Conservation (phyloP, 495 filamentous ascomycete genomes). For the Neurospora tetraspora region DNA sequence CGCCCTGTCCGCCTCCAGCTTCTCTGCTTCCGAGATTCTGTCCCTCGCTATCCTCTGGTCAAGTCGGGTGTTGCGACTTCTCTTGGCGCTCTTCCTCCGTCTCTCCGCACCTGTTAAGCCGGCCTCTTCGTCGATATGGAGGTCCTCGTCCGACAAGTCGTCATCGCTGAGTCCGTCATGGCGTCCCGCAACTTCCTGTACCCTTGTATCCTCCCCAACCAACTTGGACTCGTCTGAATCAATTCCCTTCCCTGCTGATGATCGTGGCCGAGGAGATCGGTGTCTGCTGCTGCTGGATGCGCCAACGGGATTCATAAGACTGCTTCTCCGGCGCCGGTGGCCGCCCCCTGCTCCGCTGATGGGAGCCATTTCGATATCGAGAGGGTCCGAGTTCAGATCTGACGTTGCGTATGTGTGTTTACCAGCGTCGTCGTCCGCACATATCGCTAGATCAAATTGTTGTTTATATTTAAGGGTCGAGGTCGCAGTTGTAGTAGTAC, state of each 20-base stretch:
- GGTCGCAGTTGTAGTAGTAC: background rate
- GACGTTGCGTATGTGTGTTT: background rate
- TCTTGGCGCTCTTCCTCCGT: conserved; percentile 53
- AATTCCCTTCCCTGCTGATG: conserved; percentile 8
- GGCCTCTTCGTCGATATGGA: conserved; percentile 84
- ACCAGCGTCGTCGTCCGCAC: background rate
- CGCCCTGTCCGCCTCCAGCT: conserved; percentile 57
- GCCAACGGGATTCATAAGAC: conserved; percentile 37
- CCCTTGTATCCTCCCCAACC: conserved; percentile 26
- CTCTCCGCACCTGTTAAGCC: conserved; percentile 67
- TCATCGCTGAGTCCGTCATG: conserved; percentile 15
- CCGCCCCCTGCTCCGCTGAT: conserved; percentile 24
- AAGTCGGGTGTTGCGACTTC: conserved; percentile 55
- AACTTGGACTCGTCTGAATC: conserved; percentile 34
- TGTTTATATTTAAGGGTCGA: background rate
- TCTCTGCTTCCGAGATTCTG: conserved; percentile 49
- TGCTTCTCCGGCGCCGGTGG: conserved; percentile 53
- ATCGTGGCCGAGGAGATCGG: conserved; percentile 39
- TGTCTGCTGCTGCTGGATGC: conserved; percentile 31
- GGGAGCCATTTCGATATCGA: conserved; percentile 40
- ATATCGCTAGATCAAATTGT: background rate
- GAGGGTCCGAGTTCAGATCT: conserved; percentile 8
- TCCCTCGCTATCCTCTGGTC: conserved; percentile 63
- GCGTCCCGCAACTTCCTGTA: conserved; percentile 11
- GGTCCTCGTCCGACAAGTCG: conserved; percentile 51